A percentile compares a stretch with the other conserved stretches of the same genome.
Conservation (phyloP, 208 protist species). For the Herpetomonas muscarum region DNA sequence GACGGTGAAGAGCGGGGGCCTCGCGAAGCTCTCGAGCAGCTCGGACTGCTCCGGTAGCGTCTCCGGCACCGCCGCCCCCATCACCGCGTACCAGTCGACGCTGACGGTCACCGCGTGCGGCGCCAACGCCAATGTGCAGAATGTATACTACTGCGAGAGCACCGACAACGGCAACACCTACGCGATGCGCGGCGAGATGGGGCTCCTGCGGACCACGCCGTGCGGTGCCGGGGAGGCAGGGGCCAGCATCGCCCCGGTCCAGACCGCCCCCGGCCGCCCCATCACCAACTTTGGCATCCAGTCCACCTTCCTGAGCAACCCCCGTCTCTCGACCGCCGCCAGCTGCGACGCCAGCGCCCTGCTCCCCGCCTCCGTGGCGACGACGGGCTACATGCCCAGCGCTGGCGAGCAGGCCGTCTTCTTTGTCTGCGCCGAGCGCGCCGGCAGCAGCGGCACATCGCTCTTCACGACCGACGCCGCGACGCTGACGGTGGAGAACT, state of each 20-base stretch:
- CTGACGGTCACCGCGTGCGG: conserved; percentile 34
- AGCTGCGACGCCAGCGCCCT: conserved; percentile 24
- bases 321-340: conserved; percentile 24
- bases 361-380: conserved; percentile 13
- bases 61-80: conserved; percentile 13
- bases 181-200: conserved; percentile 34
- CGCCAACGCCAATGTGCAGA: conserved; percentile 15
- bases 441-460: conserved; percentile 18
- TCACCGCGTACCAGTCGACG: conserved; percentile 19
- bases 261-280: conserved; percentile 20
- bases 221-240: conserved; percentile 22
- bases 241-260: conserved; percentile 31
- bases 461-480: conserved; percentile 47
- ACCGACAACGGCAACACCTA: conserved; percentile 21
- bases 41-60: conserved; percentile 28
- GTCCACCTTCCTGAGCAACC: conserved; percentile 19
- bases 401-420: conserved; percentile 32
- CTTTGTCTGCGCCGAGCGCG: conserved; percentile 45
- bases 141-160: conserved; percentile 66
- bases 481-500: conserved; percentile 49
- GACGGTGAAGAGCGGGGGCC: conserved; percentile 12
- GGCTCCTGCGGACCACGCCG: conserved; percentile 28
- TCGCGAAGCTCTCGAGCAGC: conserved; percentile 28
- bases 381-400: conserved; percentile 34
- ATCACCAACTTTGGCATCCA: conserved; percentile 49